Evolutionary conservation across 2,329 filamentous ascomycete genomes (phyloP).

Genomic region (Hypoxylon sp.): DNA sequence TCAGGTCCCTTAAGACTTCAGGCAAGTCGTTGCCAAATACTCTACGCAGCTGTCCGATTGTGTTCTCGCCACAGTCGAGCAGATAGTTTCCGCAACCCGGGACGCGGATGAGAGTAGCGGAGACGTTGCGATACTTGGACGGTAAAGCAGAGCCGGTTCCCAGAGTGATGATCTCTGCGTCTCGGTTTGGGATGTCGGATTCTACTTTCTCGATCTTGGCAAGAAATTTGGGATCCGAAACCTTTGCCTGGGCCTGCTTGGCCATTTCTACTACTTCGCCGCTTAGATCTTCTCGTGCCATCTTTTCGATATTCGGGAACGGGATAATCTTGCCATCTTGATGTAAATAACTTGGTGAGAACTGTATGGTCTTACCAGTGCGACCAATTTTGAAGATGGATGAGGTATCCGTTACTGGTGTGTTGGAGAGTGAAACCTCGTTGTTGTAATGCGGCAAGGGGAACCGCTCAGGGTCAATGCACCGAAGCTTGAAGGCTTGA

Average conservation of each 20-base stretch:
- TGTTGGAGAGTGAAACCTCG: slow-evolving; percentile 48
- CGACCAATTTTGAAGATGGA: slow-evolving; percentile 55
- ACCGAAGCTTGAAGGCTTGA: slow-evolving; percentile 75
- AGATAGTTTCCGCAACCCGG: slow-evolving; percentile 90
- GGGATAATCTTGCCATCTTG: slow-evolving; percentile 61
- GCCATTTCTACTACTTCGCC: slow-evolving; percentile 65
- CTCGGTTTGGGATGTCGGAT: slow-evolving; percentile 75
- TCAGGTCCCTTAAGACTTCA: slow-evolving; percentile 81
- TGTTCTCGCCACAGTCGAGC: slow-evolving; percentile 92
- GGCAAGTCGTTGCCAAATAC: slow-evolving; percentile 75
- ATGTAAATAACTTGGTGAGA: slow-evolving; percentile 61
- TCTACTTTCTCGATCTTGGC: slow-evolving; percentile 61
- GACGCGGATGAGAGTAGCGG: slow-evolving; percentile 84
- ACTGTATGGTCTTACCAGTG: slow-evolving; percentile 58
- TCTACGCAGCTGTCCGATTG: slow-evolving; percentile 85
- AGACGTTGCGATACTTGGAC: slow-evolving; percentile 96
- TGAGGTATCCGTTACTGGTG: slow-evolving; percentile 25
- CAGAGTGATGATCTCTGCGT: slow-evolving; percentile 86
- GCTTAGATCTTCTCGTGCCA: slow-evolving; percentile 56
- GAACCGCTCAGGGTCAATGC: slow-evolving; percentile 80
- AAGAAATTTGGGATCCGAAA: slow-evolving; percentile 43
- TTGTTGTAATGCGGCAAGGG: slow-evolving; percentile 75
- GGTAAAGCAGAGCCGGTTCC: slow-evolving; percentile 92
- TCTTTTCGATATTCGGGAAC: slow-evolving; percentile 60
- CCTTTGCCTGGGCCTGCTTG: slow-evolving; percentile 55